Evolutionary conservation across 2,329 filamentous ascomycete species (phyloP).

Genomic region (Nothomitra cinnamomea): DNA sequence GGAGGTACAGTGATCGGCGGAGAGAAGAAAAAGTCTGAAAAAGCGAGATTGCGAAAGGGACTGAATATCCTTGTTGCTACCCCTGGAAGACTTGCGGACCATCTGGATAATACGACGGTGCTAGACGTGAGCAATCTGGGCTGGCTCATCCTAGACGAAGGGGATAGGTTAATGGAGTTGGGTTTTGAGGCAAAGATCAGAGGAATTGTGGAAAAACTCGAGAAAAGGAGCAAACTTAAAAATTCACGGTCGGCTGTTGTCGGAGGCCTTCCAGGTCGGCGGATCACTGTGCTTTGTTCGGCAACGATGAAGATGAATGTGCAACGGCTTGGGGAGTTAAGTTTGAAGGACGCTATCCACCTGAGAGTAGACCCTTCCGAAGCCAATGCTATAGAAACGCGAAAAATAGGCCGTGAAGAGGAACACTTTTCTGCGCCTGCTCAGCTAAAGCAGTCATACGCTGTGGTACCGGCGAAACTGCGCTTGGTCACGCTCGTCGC

Average conservation of each 20-base stretch:
- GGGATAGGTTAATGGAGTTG: slow-evolving; percentile 94
- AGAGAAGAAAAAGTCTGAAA: slow-evolving; percentile 66
- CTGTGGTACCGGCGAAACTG: slow-evolving; percentile 75
- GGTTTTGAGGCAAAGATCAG: slow-evolving; percentile 92
- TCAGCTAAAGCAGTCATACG: slow-evolving; percentile 84
- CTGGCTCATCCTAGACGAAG: slow-evolving; percentile 91
- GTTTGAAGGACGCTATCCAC: slow-evolving; percentile 79
- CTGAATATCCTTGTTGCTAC: slow-evolving; percentile 93
- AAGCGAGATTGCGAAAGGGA: slow-evolving; percentile 82
- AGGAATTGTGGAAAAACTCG: slow-evolving; percentile 66
- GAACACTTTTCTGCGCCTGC: slow-evolving; percentile 64
- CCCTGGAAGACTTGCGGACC: slow-evolving; percentile 77
- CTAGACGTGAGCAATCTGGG: slow-evolving; percentile 76
- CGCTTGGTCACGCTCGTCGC: slow-evolving; percentile 76
- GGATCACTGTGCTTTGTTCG: slow-evolving; percentile 82
- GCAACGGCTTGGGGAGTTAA: slow-evolving; percentile 84
- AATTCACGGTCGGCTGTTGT: slow-evolving; percentile 43
- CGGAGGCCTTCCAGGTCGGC: slow-evolving; percentile 51
- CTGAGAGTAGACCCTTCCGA: slow-evolving; percentile 49
- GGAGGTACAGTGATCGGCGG: slow-evolving; percentile 67
- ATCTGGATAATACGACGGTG: slow-evolving; percentile 80
- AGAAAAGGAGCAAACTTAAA: slow-evolving; percentile 42
- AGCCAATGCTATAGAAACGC: slow-evolving; percentile 26
- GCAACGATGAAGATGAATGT: slow-evolving; percentile 98
- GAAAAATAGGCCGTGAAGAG: slow-evolving; percentile 23